Evolutionary conservation across 129 eudicot species (phyloP).

Genomic region (Helianthus tuberosus): DNA sequence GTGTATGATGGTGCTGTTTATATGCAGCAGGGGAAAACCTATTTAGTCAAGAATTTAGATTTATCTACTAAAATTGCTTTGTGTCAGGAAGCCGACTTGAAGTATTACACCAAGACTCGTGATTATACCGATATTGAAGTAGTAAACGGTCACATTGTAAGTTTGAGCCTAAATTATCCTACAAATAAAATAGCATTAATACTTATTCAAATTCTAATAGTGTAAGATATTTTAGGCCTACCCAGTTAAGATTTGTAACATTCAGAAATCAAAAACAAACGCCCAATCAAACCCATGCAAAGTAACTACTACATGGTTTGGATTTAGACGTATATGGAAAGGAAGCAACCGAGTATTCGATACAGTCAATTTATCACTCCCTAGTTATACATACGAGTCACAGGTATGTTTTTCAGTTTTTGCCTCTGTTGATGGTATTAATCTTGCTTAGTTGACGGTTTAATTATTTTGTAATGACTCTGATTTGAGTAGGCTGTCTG

Average conservation of each 20-base stretch:
- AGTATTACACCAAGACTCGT: constrained; percentile 87
- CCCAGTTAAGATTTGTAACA: constrained; percentile 48
- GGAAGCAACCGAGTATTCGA: constrained; percentile 77
- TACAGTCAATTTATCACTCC: constrained; percentile 84
- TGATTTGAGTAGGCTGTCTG: constrained; percentile 70
- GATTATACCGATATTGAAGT: constrained; percentile 84
- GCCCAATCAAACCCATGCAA: constrained; percentile 74
- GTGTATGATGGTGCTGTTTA: constrained; percentile 98
- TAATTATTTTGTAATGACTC: constrained; percentile 1
- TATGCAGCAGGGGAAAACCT: constrained; percentile 92
- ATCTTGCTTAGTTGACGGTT: constrained; percentile 14
- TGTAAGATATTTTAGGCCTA: constrained; percentile 52
- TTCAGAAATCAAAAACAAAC: constrained; percentile 45
- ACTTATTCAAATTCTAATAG: not conserved
- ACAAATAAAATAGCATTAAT: not conserved
- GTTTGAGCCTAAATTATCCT: constrained; percentile 34
- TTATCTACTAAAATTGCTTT: constrained; percentile 68
- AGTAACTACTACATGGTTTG: constrained; percentile 99
- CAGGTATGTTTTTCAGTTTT: constrained; percentile 44
- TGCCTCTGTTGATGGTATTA: not conserved
- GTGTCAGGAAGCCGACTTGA: constrained; percentile 83
- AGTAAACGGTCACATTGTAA: constrained; percentile 74
- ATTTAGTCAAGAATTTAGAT: constrained; percentile 76
- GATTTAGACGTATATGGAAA: constrained; percentile 77
- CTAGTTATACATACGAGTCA: constrained; percentile 81